Conservation (phyloP, 306 rosid species). For the Corylus americana region DNA sequence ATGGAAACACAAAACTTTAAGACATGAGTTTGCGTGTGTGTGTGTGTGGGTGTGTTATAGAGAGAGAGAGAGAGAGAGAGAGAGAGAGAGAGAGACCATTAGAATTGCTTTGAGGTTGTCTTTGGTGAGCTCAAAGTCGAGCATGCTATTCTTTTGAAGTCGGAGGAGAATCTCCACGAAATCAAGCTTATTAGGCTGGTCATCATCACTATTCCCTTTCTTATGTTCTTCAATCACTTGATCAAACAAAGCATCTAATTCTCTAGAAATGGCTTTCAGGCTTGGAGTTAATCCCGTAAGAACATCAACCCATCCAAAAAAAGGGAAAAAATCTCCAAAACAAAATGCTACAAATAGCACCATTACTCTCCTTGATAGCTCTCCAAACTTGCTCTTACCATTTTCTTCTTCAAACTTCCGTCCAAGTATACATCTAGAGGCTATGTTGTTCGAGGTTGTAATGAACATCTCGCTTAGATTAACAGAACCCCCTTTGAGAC, state of each 20-base stretch:
- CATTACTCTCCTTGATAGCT: background rate
- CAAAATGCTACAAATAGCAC: too few relatives aligned
- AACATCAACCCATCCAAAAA: slow-evolving; percentile 29
- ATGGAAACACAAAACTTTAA: background rate
- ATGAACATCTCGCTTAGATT: too few relatives aligned
- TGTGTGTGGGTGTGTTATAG: background rate
- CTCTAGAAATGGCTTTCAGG: slow-evolving; percentile 16
- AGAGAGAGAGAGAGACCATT: too few relatives aligned
- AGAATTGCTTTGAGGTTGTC: background rate
- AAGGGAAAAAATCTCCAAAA: too few relatives aligned
- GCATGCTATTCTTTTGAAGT: slow-evolving; percentile 15
- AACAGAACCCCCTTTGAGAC: too few relatives aligned
- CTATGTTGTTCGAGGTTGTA: too few relatives aligned
- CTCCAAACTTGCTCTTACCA: too few relatives aligned
- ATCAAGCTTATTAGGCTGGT: too few relatives aligned
- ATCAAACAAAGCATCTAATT: slow-evolving; percentile 33
- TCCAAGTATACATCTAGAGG: too few relatives aligned
- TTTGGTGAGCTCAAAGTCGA: slow-evolving; percentile 13
- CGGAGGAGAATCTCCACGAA: slow-evolving; percentile 35
- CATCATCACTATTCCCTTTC: background rate
- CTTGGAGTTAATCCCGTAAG: slow-evolving; percentile 18
- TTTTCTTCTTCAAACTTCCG: too few relatives aligned
- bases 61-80: background rate
- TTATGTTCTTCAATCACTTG: slow-evolving; percentile 14
- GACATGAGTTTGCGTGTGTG: background rate